Conservation (phyloP, 129 eudicot genomes). For the Arctium minus region DNA sequence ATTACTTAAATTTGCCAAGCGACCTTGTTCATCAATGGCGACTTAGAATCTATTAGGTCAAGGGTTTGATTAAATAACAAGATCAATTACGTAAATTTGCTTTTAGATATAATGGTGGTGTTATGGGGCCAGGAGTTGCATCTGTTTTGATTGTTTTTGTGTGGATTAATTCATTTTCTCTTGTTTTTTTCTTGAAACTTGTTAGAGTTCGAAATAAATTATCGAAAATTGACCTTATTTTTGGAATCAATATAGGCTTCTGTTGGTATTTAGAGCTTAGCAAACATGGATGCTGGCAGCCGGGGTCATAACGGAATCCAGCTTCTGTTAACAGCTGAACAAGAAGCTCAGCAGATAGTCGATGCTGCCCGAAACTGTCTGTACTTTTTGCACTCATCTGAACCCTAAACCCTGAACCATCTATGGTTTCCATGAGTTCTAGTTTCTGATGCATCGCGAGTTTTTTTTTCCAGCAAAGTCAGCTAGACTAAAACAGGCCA, state of each 20-base stretch:
- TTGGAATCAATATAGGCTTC: not conserved
- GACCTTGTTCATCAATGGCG: not conserved
- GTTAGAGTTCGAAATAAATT: not conserved
- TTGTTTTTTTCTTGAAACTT: not conserved
- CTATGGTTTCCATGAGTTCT: not conserved
- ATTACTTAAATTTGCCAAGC: not conserved
- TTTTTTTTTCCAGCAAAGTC: conserved; percentile 52
- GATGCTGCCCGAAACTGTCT: conserved; percentile 74
- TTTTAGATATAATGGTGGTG: not conserved
- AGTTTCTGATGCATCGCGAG: not conserved
- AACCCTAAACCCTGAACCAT: not conserved
- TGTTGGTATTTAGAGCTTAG: not conserved
- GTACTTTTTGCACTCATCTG: conserved; percentile 5
- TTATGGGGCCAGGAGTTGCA: not conserved
- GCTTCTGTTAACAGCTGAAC: conserved; percentile 69
- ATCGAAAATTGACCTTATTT: not conserved
- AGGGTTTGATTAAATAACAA: not conserved
- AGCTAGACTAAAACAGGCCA: conserved; percentile 85
- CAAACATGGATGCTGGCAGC: conserved; percentile 52
- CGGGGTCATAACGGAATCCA: conserved; percentile 83
- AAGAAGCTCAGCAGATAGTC: conserved; percentile 89
- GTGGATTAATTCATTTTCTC: not conserved
- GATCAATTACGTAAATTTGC: not conserved
- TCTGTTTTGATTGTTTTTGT: not conserved
- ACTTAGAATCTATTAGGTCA: not conserved